Base-by-base conservation (phyloP, 345 rosid species). In the Eucalyptus grandis region DNA sequence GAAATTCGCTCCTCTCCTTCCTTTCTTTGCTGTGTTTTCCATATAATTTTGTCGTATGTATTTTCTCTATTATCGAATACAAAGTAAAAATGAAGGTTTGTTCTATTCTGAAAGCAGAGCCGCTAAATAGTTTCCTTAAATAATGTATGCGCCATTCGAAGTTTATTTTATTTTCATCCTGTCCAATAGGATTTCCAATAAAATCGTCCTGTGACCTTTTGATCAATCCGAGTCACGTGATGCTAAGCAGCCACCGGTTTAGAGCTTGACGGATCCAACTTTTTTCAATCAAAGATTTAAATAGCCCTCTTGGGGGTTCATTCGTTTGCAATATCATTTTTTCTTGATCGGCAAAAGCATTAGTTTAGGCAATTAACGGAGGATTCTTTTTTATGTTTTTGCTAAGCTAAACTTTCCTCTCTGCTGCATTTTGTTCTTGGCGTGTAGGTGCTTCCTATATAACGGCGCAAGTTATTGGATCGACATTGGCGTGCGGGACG, bases 401-500 rank as follows among this genome's bases (percentile, higher is more conserved):
- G 31, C n/a, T 60, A 4, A 26, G 67, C 31, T 60, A 60, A 60
- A 60, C 31, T 27, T 60, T 60, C 67, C 8, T 12, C 67, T 60
- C 7, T 40, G 40, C 14, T 49, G 53, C 40, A 49, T 87, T 40
- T 40, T 62, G 40, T 17, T 56, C 49, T 13, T 17, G 43, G 13
- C 7, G 17, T 40, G 43, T 65, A 96, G 99, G 98, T 96, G 9
- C 99, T 98, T 30, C 95, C 65, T 97, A 96, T 80, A 80, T 94
- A 87, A 49, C 89, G 21, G 92, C 97, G 27, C 99, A 97, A 95
- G 93, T 96, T 9, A 77, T 93, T 3, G 99, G 98, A 86, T 92
- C 99, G 9, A 95, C 98, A 7, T 89, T 96, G 9, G 99, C 98
- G 4, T 94, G 97, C 3, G 97, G 96, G 37, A 96, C 98, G 26